Percentiles rank a stretch among this genome's conserved stretches.
These are phyloP conservation scores for Kodamaea sp. DNA, from an alignment of 1,139 yeast genomes.

Conservation along the genomic window DNA sequence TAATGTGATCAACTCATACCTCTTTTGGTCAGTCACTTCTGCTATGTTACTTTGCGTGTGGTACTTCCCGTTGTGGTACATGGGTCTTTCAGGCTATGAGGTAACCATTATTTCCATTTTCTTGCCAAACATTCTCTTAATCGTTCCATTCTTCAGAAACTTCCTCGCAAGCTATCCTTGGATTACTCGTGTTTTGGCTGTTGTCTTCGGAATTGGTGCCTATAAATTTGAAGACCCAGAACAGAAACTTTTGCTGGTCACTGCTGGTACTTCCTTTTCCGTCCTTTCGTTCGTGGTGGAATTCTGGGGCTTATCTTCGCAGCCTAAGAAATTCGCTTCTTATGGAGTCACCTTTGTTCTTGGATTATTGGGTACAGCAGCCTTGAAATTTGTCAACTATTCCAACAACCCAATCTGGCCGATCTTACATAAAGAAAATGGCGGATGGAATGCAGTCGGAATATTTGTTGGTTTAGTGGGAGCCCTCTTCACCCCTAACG, in stretches of 20 bases:
- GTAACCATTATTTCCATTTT: slow-evolving; percentile 59
- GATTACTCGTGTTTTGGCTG: slow-evolving; percentile 56
- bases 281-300: slow-evolving; percentile 66
- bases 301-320: slow-evolving; percentile 45
- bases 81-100: slow-evolving; percentile 97
- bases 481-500: slow-evolving; percentile 52
- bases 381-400: slow-evolving; percentile 72
- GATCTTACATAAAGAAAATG: slow-evolving; percentile 79
- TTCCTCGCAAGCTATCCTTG: slow-evolving; percentile 44
- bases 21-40: slow-evolving; percentile 84
- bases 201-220: slow-evolving; percentile 73
- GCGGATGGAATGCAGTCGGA: slow-evolving; percentile 82
- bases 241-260: slow-evolving; percentile 61
- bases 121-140: slow-evolving; percentile 58
- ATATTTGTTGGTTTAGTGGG: slow-evolving; percentile 63
- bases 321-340: slow-evolving; percentile 46
- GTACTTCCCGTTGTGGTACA: slow-evolving; percentile 97
- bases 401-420: slow-evolving; percentile 98
- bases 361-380: slow-evolving; percentile 74
- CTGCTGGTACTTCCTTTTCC: slow-evolving; percentile 67
- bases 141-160: slow-evolving; percentile 51
- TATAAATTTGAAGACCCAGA: slow-evolving; percentile 69
- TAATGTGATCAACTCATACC: slow-evolving; percentile 58
- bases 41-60: slow-evolving; percentile 84
- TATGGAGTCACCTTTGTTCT: slow-evolving; percentile 64